Base-by-base conservation (phyloP, 306 rosid species). In the Datisca glomerata region DNA sequence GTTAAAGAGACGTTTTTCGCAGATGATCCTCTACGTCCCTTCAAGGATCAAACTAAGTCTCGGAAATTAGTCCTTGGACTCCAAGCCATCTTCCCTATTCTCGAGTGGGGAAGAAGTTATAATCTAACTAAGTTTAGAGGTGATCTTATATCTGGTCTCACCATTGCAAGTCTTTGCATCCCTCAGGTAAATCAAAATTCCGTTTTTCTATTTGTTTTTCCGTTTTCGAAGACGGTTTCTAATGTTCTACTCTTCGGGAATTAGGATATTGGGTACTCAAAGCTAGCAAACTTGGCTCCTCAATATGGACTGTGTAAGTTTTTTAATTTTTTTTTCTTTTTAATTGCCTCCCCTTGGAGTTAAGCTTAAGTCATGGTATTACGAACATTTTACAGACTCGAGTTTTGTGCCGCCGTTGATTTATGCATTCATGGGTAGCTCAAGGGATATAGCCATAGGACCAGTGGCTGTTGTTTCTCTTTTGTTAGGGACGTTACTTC, bases 391-490 rank as follows among this genome's bases (percentile, higher is more conserved):
- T 47, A 23, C 75, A 83, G 95, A 89, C 41, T 83, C 97, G 5
- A 89, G 97, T 62, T 89, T 89, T 56, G 95, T 83, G 53, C 97
- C 97, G 18, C 97, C 97, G 12, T 43, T 89, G 70, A 71, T 89
- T 52, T 89, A 89, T 66, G 91, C 97, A 35, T 48, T 57, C 60
- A 83, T 89, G 97, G 97, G 95, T 35, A 89, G 97, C 68, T 89
- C 97, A 33, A 82, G 95, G 41, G 96, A 87, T 55, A 87, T 87
- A 46, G 96, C 94, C 24, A 82, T 87, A 21, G 97, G 97, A 61
- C 97, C 93, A 0, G 97, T 89, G 57, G 95, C 95, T 6, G 97
- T 89, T 41, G 95, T 89, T 54, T 89, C 97, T 31, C 81, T 89
- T 39, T 68, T 89, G 77, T 43, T 89, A 45, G 97, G 97, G 41